Percentiles rank a stretch among this genome's conserved stretches.
Conservation (phyloP, 2,329 filamentous ascomycete genomes). For the Stachybotrys chartarum region DNA sequence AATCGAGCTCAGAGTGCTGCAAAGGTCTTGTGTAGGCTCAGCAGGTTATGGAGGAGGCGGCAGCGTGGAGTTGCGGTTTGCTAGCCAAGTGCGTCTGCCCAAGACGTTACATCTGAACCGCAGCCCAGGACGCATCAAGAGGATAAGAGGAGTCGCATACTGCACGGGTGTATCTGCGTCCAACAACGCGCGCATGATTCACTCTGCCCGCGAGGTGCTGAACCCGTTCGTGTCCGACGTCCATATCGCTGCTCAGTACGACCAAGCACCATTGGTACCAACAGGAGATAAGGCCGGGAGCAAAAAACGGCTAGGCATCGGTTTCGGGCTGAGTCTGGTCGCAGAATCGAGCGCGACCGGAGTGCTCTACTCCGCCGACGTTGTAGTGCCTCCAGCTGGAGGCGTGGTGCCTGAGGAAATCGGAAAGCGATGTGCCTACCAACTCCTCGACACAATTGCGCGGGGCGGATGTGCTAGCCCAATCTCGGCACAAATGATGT, state of each 20-base stretch:
- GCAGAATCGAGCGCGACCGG: slow-evolving; percentile 82
- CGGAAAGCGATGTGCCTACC: slow-evolving; percentile 79
- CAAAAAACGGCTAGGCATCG: slow-evolving; percentile 69
- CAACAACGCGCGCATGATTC: slow-evolving; percentile 94
- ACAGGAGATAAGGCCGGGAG: slow-evolving; percentile 46
- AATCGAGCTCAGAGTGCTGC: slow-evolving; percentile 78
- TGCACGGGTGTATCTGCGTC: slow-evolving; percentile 84
- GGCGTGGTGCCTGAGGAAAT: slow-evolving; percentile 86
- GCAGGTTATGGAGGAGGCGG: slow-evolving; percentile 77
- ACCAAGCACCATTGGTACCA: slow-evolving; percentile 52
- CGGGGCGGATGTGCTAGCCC: slow-evolving; percentile 75
- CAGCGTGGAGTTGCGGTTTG: slow-evolving; percentile 88
- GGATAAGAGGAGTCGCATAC: slow-evolving; percentile 88
- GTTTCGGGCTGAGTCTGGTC: slow-evolving; percentile 84
- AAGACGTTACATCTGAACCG: slow-evolving; percentile 87
- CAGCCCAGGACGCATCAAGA: slow-evolving; percentile 76
- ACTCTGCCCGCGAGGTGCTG: slow-evolving; percentile 76
- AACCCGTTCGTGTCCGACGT: slow-evolving; percentile 84
- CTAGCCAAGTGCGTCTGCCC: slow-evolving; percentile 84
- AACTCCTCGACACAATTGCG: slow-evolving; percentile 76
- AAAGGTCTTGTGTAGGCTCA: slow-evolving; percentile 68
- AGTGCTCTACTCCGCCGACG: slow-evolving; percentile 82
- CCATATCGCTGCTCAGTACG: slow-evolving; percentile 78
- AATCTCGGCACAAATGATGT: slow-evolving; percentile 63
- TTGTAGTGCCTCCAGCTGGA: slow-evolving; percentile 65